These are phyloP conservation scores for Tieghemiomyces parasiticus DNA, from an alignment of 192 early-diverging fungal genomes.

Conservation along the genomic window DNA sequence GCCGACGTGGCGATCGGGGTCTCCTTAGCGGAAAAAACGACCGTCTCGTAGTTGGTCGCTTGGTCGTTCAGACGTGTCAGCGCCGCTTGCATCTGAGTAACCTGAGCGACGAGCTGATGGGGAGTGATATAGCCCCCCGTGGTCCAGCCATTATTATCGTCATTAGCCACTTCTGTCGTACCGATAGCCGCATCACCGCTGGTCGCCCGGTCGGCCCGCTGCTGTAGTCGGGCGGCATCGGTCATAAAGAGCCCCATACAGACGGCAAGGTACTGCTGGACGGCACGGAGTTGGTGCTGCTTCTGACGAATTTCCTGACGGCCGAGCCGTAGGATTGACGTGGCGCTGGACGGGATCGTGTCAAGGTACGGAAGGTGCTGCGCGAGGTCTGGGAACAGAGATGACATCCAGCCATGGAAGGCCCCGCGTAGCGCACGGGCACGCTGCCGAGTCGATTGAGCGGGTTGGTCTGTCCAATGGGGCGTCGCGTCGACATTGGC, in stretches of 20 bases:
- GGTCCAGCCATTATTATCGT: no score
- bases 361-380: not conserved
- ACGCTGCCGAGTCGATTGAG: no score
- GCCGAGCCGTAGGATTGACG: constrained; percentile 25
- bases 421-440: no score
- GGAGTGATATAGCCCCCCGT: no score
- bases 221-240: no score
- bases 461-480: no score
- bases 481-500: no score
- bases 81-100: constrained; percentile 5
- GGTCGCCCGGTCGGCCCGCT: no score
- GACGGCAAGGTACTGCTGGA: constrained; percentile 39
- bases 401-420: not conserved
- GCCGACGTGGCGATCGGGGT: not conserved
- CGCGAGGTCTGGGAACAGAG: not conserved
- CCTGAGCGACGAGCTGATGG: constrained; percentile 9
- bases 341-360: not conserved
- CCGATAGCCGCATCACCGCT: no score
- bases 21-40: not conserved
- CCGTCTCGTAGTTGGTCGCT: not conserved
- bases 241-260: constrained; percentile 45
- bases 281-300: constrained; percentile 23
- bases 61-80: constrained; percentile 14
- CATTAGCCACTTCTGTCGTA: no score
- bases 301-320: constrained; percentile 44